Percentiles rank a stretch among this genome's conserved stretches.
Conservation (phyloP, 2,329 filamentous ascomycete genomes). For the Monosporascus sp. region DNA sequence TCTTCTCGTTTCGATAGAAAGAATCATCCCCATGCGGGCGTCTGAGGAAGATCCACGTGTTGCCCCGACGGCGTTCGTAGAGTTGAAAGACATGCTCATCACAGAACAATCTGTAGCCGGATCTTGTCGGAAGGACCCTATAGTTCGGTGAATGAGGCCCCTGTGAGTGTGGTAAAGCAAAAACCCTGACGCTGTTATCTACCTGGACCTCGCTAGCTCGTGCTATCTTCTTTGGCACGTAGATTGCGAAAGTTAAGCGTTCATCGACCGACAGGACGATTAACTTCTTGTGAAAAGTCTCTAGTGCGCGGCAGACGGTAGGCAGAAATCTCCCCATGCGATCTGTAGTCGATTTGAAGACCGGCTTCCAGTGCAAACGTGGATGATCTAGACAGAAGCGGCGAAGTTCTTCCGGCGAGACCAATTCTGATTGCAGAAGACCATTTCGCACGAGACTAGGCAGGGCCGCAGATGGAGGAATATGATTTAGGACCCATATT, state of each 20-base stretch:
- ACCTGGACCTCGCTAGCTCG: constrained; percentile 29
- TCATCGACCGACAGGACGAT: constrained; percentile 32
- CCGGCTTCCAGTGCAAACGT: constrained; percentile 32
- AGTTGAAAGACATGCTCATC: constrained; percentile 32
- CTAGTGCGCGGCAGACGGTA: constrained; percentile 21
- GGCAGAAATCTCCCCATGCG: constrained; percentile 32
- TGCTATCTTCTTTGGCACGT: constrained; percentile 31
- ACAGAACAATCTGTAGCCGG: constrained; percentile 31
- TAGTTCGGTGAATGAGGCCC: constrained; percentile 27
- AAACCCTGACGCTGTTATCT: constrained; percentile 28
- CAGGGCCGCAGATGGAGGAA: constrained; percentile 22
- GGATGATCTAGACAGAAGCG: constrained; percentile 29
- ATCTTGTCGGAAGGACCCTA: constrained; percentile 30
- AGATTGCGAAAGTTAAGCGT: constrained; percentile 33
- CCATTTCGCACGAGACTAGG: constrained; percentile 31
- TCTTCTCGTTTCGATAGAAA: constrained; percentile 21
- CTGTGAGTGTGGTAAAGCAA: constrained; percentile 34
- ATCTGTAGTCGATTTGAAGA: constrained; percentile 28
- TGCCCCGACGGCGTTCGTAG: constrained; percentile 27
- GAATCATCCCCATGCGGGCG: constrained; percentile 26
- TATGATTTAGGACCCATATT: constrained; percentile 28
- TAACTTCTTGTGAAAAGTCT: constrained; percentile 34
- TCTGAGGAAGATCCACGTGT: constrained; percentile 33
- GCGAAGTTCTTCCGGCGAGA: constrained; percentile 24
- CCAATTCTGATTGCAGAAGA: constrained; percentile 29